Evolutionary conservation across 73 alveolate species (phyloP), one percentile per base, ranked within the genome.

Genomic region (Tetrahymena borealis): DNA sequence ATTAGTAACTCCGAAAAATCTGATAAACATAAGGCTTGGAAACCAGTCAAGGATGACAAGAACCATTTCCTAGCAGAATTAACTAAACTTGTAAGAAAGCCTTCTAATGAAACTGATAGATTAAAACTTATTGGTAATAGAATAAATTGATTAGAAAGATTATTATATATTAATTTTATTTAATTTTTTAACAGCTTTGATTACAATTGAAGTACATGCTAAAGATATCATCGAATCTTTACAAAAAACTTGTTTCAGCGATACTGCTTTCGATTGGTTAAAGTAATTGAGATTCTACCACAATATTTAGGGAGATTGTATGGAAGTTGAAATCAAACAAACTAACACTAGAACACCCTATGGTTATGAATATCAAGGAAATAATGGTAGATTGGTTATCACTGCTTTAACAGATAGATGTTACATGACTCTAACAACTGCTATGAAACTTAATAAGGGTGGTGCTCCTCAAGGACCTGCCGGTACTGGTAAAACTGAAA

Each of bases 381-480:
- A 99, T 94, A 99, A 99, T 91, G 99, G 99, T 33, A 95, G 99
- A 42, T 96, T 99, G 96, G 99, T 99, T 90, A 99, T 99, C 37
- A 99, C 99, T 10, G 99, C 99, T 6, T 98, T 99, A 92, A 99
- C 99, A 31, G 99, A 99, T 96, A 97, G 99, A 92, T 99, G 99
- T 94, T 99, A 99, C 97, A 94, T 95, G 96, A 98, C 99, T 79
- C 91, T 98, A 41, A 97, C 99, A 7, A 97, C 99, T 92, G 99
- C 99, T 33, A 96, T 99, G 97, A 97, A 97, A 96, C 97, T 99
- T 97, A 97, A 99, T 91, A 98, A 99, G 90, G 99, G 99, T 40
- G 99, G 99, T 40, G 99, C 99, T 24, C 99, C 99, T 1, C 98
- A 99, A 40, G 99, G 99, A 28, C 99, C 99, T 0, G 99, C 99